Evolutionary conservation across 1,139 yeast genomes (phyloP).

Genomic region (Oligophagozyma castellii): DNA sequence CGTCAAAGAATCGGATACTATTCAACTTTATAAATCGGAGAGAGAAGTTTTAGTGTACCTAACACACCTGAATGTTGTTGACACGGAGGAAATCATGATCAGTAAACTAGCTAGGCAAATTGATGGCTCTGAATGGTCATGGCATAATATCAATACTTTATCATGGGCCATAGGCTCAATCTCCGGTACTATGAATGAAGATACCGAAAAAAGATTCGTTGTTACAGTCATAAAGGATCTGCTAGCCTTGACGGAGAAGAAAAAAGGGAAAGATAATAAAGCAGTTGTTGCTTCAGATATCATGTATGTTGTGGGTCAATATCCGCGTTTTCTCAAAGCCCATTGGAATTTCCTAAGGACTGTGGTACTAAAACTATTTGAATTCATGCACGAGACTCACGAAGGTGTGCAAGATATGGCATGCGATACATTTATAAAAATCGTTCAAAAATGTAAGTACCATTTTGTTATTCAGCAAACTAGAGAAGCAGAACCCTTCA

Average conservation of each 20-base stretch:
- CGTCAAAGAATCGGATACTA: slow-evolving; percentile 92
- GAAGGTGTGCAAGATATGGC: slow-evolving; percentile 99
- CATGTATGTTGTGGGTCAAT: slow-evolving; percentile 98
- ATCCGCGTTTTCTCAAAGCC: slow-evolving; percentile 91
- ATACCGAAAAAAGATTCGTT: slow-evolving; percentile 86
- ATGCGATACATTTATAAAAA: slow-evolving; percentile 94
- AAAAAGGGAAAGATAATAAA: slow-evolving; percentile 93
- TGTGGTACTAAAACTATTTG: slow-evolving; percentile 87
- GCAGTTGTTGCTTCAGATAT: slow-evolving; percentile 98
- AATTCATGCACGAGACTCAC: slow-evolving; percentile 98
- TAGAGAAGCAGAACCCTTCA: slow-evolving; percentile 84
- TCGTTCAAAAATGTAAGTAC: slow-evolving; percentile 85
- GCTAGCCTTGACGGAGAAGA: slow-evolving; percentile 83
- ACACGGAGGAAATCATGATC: slow-evolving; percentile 88
- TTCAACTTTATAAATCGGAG: slow-evolving; percentile 87
- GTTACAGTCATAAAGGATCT: slow-evolving; percentile 88
- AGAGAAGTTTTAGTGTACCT: slow-evolving; percentile 89
- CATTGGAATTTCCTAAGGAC: slow-evolving; percentile 97
- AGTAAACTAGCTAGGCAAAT: slow-evolving; percentile 83
- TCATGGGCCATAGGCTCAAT: slow-evolving; percentile 99
- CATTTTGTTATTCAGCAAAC: slow-evolving; percentile 85
- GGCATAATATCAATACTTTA: slow-evolving; percentile 92
- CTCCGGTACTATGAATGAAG: slow-evolving; percentile 97
- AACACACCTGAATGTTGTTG: slow-evolving; percentile 89
- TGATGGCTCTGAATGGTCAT: slow-evolving; percentile 97